Base-by-base conservation (phyloP, 2,329 filamentous ascomycete genomes). In the Pseudogymnoascus sp. region DNA sequence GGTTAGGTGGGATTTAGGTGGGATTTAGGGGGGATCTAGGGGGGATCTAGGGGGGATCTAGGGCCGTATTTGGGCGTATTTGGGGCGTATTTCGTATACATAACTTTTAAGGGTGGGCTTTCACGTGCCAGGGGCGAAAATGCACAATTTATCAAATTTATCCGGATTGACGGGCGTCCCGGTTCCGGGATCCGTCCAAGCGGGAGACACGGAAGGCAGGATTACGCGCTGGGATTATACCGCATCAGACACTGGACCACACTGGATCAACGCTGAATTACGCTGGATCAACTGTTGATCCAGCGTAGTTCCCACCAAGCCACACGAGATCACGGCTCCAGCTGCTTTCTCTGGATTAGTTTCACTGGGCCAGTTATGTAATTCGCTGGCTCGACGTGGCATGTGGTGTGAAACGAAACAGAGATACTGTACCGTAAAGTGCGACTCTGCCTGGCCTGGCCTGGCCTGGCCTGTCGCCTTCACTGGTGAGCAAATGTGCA, bases 81-180 rank as follows among this genome's bases (percentile, higher is more conserved):
- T 21, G 2, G 38, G 37, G 18, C 5, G 18, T 1, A 10, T 19
- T 35, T 5, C 3, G 30, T 10, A n/a, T n/a, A n/a, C n/a, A n/a
- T n/a, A n/a, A n/a, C n/a, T 3, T 18, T 18, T 41, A 41, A 15
- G 12, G 41, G 19, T 2, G 21, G 5, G n/a, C 18, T 55, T 55
- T 55, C 48, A 55, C 48, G 48, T 55, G 48, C 48, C 48, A 55
- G 48, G 48, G 48, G 48, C 48, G 30, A 35, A 55, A 56, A 15
- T 21, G n/a, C n/a, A n/a, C n/a, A 5, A 8, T 5, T 2, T n/a
- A 9, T 5, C 5, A 9, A 41, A 56, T 33, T 33, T 35, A 56
- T 41, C 38, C 38, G 38, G 19, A 41, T 41, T 21, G 19, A 41
- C 13, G 38, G 38, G 12, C 6, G 18, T 6, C 38, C 38, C 38